phyloP scores from a whole-genome alignment of 2,329 filamentous ascomycete species.

The Epichloe amarillans region DNA sequence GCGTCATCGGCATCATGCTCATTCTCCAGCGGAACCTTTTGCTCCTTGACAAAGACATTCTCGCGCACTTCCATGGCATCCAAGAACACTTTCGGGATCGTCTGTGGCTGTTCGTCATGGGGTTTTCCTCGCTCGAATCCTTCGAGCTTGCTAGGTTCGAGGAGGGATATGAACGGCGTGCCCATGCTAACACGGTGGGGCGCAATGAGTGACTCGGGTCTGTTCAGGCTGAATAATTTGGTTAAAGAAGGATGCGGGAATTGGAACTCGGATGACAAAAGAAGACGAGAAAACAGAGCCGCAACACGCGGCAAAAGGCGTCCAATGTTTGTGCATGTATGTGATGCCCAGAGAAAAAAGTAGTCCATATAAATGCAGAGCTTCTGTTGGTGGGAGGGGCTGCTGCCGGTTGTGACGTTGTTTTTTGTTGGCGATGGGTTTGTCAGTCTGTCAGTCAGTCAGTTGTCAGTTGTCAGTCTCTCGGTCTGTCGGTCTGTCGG shows the following conservation, averaged over 20 bases:
- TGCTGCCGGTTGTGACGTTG: background rate
- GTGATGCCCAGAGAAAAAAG: background rate
- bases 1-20: conserved; percentile 75
- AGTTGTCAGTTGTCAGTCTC: background rate
- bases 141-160: conserved; percentile 36
- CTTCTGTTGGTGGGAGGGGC: background rate
- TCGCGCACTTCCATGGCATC: conserved; percentile 52
- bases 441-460: background rate
- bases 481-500: too few relatives aligned
- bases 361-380: background rate
- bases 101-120: conserved; percentile 28
- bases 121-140: conserved; percentile 29
- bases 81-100: conserved; percentile 42
- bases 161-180: conserved; percentile 35
- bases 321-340: too few relatives aligned
- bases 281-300: background rate
- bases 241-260: background rate
- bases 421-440: background rate
- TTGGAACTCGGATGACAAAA: too few relatives aligned
- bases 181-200: conserved; percentile 22
- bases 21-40: conserved; percentile 44
- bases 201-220: background rate
- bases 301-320: background rate
- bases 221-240: background rate
- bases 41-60: conserved; percentile 47